Evolutionary conservation across 805 yeast species (phyloP), one percentile per base, ranked within the genome.

Genomic region (Yueomyces sp.): DNA sequence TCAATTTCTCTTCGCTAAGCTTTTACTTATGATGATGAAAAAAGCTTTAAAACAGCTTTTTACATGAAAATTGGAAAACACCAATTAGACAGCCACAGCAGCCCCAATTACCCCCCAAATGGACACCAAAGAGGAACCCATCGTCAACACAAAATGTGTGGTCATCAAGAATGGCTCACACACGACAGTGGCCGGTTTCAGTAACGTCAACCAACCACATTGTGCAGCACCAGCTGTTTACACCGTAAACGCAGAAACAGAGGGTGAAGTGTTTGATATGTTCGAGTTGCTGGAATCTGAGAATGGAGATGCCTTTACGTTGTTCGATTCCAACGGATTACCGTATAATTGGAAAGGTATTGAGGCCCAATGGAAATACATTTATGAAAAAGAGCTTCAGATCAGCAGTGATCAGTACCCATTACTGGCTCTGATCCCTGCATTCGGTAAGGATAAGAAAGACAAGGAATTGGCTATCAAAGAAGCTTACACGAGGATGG

Each of bases 291-390:
- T 57, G 26, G 30, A 40, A 9, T 27, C 43, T n/a, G 52, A 43
- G 28, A 44, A 34, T 4, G 48, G 40, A 9, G 46, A 49, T 12
- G 46, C 64, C 5, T 78, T 67, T 66, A 80, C 85, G 0, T 61
- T 80, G 34, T 63, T 78, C 54, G 79, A 75, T 42, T 43, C 43
- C 4, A 40, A 54, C 38, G 87, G 88, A 3, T 53, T 74, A 5
- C 70, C 81, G 4, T 81, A 81, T 58, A 79, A 86, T 62, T 81
- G 84, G 77, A 86, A 81, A 26, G 77, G 77, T 26, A 67, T 84
- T 37, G 72, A 74, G 33, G 66, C 73, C 40, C 74, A 80, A 51
- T 83, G 94, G 90, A 64, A 69, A 36, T 74, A 78, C 55, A 74
- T 83, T 8, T 83, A 75, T 64, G 65, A 60, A 36, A 67, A 65